phyloP scores from a whole-genome alignment of 345 rosid species.

The Salix exigua region DNA sequence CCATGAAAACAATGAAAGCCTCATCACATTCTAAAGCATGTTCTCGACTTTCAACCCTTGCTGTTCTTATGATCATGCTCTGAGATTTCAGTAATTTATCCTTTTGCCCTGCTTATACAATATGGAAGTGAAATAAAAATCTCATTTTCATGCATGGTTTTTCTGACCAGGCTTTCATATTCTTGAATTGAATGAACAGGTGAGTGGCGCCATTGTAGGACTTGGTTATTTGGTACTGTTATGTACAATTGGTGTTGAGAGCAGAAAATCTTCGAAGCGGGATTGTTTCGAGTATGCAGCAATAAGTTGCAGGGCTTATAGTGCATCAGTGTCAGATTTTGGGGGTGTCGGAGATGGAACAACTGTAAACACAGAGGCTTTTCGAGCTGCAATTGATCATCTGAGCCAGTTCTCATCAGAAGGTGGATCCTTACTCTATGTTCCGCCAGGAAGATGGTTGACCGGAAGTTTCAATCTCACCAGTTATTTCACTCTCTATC shows the following conservation, averaged over 20 bases:
- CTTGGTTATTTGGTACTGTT: constrained; percentile 26
- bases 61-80: background rate
- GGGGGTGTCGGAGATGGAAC: constrained; percentile 42
- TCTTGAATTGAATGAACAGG: constrained; percentile 16
- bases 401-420: constrained; percentile 27
- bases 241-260: constrained; percentile 31
- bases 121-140: background rate
- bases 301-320: constrained; percentile 22
- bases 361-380: constrained; percentile 41
- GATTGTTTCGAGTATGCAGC: constrained; percentile 24
- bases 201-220: constrained; percentile 5
- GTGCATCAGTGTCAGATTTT: constrained; percentile 19
- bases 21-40: background rate
- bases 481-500: constrained; percentile 45
- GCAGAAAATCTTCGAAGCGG: constrained; percentile 15
- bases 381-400: constrained; percentile 35
- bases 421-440: constrained; percentile 41
- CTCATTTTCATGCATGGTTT: background rate
- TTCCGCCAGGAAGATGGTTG: constrained; percentile 48
- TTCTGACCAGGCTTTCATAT: background rate
- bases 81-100: background rate
- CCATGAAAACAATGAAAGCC: background rate
- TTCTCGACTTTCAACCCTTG: background rate
- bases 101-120: background rate
- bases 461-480: constrained; percentile 46